Percentiles rank a stretch among this genome's conserved stretches.
Conservation (phyloP, 192 early-diverging fungal species). For the Entomortierella beljakovae region DNA sequence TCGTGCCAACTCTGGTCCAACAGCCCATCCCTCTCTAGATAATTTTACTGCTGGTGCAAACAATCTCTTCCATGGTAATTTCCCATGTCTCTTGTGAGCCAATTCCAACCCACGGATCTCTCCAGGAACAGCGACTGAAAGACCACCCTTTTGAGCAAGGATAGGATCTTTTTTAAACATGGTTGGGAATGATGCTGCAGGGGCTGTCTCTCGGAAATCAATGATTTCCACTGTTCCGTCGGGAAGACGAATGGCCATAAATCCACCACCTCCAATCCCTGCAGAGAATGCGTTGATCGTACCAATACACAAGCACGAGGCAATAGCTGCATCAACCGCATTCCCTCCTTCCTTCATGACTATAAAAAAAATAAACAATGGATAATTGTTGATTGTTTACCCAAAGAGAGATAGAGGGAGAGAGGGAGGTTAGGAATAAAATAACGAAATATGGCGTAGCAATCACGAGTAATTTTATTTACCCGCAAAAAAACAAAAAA, state of each 20-base stretch:
- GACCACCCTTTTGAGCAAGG: constrained; percentile 74
- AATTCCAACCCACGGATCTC: constrained; percentile 90
- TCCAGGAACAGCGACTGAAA: constrained; percentile 85
- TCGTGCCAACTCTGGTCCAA: constrained; percentile 58
- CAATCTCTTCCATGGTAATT: constrained; percentile 82
- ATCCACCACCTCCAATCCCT: constrained; percentile 96
- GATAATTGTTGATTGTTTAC: no score
- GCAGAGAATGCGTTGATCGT: constrained; percentile 87
- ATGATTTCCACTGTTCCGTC: constrained; percentile 75
- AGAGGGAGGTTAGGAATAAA: no score
- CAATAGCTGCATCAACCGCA: constrained; percentile 91
- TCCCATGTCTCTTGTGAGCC: constrained; percentile 85
- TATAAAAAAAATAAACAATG: constrained; percentile 8
- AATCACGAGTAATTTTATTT: no score
- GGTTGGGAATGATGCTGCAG: constrained; percentile 70
- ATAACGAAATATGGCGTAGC: no score
- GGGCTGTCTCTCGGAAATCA: constrained; percentile 93
- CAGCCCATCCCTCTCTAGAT: constrained; percentile 76
- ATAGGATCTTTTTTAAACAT: constrained; percentile 86
- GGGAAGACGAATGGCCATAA: constrained; percentile 82
- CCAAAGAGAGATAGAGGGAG: no score
- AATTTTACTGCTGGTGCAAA: constrained; percentile 82
- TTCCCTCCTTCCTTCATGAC: constrained; percentile 87
- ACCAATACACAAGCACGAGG: constrained; percentile 87
- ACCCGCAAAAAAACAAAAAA: no score